Percentiles rank a stretch among this genome's conserved stretches.
Conservation (phyloP, 805 yeast genomes). For the Wickerhamomyces tratensis region DNA sequence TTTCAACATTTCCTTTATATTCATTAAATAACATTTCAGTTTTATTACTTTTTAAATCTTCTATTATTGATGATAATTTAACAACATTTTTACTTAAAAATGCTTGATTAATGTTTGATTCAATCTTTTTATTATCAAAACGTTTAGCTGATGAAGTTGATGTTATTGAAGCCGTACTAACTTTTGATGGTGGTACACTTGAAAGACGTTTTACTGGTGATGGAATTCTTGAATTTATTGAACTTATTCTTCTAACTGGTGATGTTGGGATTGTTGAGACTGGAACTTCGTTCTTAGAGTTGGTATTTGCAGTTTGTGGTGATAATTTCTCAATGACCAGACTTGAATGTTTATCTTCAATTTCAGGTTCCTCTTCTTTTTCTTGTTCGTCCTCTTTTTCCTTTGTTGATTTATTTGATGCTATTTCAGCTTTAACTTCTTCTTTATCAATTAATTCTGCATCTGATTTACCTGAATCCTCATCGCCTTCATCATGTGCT, state of each 20-base stretch:
- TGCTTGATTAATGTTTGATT: slow-evolving; percentile 7
- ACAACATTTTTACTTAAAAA: slow-evolving; percentile 11
- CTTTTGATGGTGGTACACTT: not conserved
- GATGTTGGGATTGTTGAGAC: not conserved
- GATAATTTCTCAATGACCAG: too few species aligned
- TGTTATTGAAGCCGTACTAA: not conserved
- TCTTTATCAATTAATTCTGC: too few species aligned
- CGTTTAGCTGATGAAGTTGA: slow-evolving; percentile 2
- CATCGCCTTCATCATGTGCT: not conserved
- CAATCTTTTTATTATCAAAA: slow-evolving; percentile 6
- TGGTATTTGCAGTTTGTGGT: not conserved
- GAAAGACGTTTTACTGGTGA: slow-evolving; percentile 12
- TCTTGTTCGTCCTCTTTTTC: too few species aligned
- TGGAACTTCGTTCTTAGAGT: not conserved
- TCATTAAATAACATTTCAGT: slow-evolving; percentile 15
- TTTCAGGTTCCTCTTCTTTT: too few species aligned
- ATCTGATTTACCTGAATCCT: too few species aligned
- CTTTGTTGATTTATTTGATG: too few species aligned
- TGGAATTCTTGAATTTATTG: slow-evolving; percentile 7
- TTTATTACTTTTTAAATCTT: slow-evolving; percentile 14
- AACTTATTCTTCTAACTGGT: slow-evolving; percentile 1
- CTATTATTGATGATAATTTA: slow-evolving; percentile 12
- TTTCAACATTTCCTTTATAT: slow-evolving; percentile 10
- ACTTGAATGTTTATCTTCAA: too few species aligned
- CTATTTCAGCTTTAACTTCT: too few species aligned